phyloP scores from a whole-genome alignment of 805 yeast species.

The Starmera pachycereana region DNA sequence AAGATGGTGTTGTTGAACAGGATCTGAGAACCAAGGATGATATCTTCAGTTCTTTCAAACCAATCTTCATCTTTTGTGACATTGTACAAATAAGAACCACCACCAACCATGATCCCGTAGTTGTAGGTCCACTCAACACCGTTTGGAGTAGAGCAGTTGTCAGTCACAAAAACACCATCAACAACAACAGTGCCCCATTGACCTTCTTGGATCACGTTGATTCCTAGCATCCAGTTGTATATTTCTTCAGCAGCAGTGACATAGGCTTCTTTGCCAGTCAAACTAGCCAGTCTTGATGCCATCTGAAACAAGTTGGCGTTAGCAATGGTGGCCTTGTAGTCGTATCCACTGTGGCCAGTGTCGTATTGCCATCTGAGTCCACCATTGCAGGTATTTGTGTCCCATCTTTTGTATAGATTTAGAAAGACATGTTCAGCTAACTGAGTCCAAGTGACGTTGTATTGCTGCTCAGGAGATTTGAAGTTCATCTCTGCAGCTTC shows the following conservation, averaged over 20 bases:
- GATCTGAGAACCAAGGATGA: constrained; percentile 21
- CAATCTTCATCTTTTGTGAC: constrained; percentile 56
- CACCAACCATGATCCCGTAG: constrained; percentile 64
- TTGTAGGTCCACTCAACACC: constrained; percentile 74
- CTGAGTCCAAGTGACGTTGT: constrained; percentile 38
- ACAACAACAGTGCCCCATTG: constrained; percentile 33
- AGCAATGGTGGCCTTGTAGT: constrained; percentile 55
- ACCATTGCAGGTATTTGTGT: constrained; percentile 41
- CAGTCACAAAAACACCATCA: constrained; percentile 56
- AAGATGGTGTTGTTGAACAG: constrained; percentile 36
- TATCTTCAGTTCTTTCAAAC: constrained; percentile 20
- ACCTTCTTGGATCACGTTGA: constrained; percentile 30
- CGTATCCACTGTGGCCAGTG: constrained; percentile 48
- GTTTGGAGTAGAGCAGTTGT: constrained; percentile 51
- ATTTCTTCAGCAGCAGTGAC: constrained; percentile 40
- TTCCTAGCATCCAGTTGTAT: constrained; percentile 49
- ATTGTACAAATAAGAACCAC: constrained; percentile 64
- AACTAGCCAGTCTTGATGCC: constrained; percentile 53
- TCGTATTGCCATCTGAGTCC: constrained; percentile 67
- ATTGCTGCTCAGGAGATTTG: constrained; percentile 32
- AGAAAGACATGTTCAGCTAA: constrained; percentile 49
- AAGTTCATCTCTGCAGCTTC: constrained; percentile 53
- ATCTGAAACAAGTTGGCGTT: constrained; percentile 55
- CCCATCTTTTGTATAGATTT: constrained; percentile 53
- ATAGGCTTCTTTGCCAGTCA: constrained; percentile 42